Base-by-base conservation (phyloP, 257 asterid species). In the Leptodermis oblonga region DNA sequence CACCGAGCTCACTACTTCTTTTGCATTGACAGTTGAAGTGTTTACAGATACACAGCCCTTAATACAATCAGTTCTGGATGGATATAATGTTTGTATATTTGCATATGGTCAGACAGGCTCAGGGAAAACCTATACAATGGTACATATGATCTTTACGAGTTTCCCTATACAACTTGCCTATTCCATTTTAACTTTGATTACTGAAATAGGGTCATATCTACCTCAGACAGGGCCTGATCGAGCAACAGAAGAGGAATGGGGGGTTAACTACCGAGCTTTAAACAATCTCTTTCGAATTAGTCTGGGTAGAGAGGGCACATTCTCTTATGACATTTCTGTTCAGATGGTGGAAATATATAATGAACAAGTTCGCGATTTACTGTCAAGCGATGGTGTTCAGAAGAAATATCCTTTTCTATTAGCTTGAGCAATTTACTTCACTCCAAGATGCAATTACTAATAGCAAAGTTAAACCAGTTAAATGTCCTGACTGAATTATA, bases 31-130 rank as follows among this genome's bases (percentile, higher is more conserved):
- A 94, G 99, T 76, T 64, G 82, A 91, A 76, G 99, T 94, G 13
- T 94, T 80, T 74, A 66, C 78, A 60, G 99, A 91, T 78, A 89
- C 86, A 61, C 89, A 89, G 74, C 96, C 96, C n/a, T 71, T 94
- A 63, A 76, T 91, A 76, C 98, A 86, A 76, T 94, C 99, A 45
- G 99, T 91, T 80, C 79, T 94, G 76, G 99, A 94, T 83, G 99
- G 99, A 80, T 94, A 79, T 71, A 94, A 84, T 55, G 97, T 89
- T 4, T 94, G 99, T 23, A 94, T 94, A 59, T 92, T 94, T 71
- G 99, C 98, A 13, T 94, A 91, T 54, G 99, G 99, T 30, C 99
- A 94, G 77, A 94, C 97, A 68, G 99, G 99, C 74, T 94, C 99
- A 0, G 99, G 99, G 26, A 94, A 94, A 77, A 91, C 98, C 52